Base-by-base conservation (phyloP, 1,284 basidiomycete species). In the Ceratobasidium papillatum region DNA sequence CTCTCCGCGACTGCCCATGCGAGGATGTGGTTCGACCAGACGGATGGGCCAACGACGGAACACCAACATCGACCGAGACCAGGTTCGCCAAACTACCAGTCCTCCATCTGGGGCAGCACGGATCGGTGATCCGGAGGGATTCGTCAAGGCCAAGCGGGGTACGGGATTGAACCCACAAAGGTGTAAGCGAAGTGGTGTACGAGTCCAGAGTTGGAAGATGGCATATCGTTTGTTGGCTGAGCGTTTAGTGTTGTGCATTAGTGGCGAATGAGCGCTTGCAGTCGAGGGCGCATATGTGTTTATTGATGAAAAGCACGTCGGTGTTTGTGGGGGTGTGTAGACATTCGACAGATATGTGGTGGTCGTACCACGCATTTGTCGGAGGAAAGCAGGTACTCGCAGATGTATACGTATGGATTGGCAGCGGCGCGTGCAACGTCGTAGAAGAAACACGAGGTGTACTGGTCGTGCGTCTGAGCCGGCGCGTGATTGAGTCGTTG, bases 111-210 rank as follows among this genome's bases (percentile, higher is more conserved):
- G n/a, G n/a, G n/a, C n/a, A 22, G 74, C 71, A 38, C 64, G 89
- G 73, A 94, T 86, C 32, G 92, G 92, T 14, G 92, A 93, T 77
- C 94, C 92, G 78, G 93, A 94, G 0, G 93, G 93, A 78, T 93
- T 92, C 25, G 83, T 84, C 25, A 87, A 83, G 80, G 89, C 91
- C 19, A 91, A 90, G 69, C 92, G 81, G 80, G 87, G 83, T 82
- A 54, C 74, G 14, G 71, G 41, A 43, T 69, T 63, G 66, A 43
- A 45, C 64, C 12, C 61, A 38, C 0, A 71, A 64, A n/a, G 75
- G 82, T 3, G 83, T 79, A 17, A 80, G 80, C 41, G 82, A 76
- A 7, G 80, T 78, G 27, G 76, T 74, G 25, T 58, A 62, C 4
- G 75, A 49, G 41, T 63, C 47, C 5, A 59, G 63, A 47, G 86